Percentiles rank a stretch among this genome's conserved stretches.
These are phyloP conservation scores for Aspergillus homomorphus DNA, from an alignment of 495 filamentous ascomycete species.

Conservation along the genomic window DNA sequence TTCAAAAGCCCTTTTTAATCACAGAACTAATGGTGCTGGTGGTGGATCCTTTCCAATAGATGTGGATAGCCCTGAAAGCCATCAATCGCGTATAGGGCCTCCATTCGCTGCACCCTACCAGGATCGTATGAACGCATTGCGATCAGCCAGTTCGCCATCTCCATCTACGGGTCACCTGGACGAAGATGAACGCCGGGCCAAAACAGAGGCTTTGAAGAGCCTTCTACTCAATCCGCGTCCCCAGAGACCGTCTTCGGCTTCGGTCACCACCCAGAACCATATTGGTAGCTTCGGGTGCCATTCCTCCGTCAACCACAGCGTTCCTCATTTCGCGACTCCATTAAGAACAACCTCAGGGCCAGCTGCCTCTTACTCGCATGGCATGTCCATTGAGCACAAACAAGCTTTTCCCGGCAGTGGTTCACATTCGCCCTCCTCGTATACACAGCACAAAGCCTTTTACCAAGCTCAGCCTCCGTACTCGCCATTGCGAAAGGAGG, in stretches of 20 bases:
- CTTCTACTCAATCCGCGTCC: slow-evolving; percentile 46
- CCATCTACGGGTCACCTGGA: slow-evolving; percentile 20
- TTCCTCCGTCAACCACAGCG: slow-evolving; percentile 17
- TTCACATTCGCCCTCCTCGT: slow-evolving; percentile 13
- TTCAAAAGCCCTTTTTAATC: slow-evolving; percentile 25
- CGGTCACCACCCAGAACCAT: slow-evolving; percentile 20
- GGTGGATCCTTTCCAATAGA: slow-evolving; percentile 64
- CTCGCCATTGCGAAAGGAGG: slow-evolving; percentile 27
- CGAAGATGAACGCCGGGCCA: slow-evolving; percentile 42
- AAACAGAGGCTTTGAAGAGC: slow-evolving; percentile 47
- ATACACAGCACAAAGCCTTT: slow-evolving; percentile 16
- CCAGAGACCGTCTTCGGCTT: slow-evolving; percentile 35
- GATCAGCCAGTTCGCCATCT: slow-evolving; percentile 29
- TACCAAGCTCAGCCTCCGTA: slow-evolving; percentile 22
- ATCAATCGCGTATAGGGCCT: slow-evolving; percentile 52
- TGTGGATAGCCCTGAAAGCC: slow-evolving; percentile 51
- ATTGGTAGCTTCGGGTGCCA: slow-evolving; percentile 13
- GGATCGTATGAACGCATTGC: slow-evolving; percentile 60
- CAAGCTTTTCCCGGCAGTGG: slow-evolving; percentile 10
- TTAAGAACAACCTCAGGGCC: slow-evolving; percentile 39
- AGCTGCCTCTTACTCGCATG: slow-evolving; percentile 24
- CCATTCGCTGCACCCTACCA: slow-evolving; percentile 66
- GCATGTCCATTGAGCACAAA: slow-evolving; percentile 3
- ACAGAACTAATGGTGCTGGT: slow-evolving; percentile 36
- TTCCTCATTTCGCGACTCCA: slow-evolving; percentile 39